Percentiles rank a stretch among this genome's conserved stretches.
Evolutionary conservation across 805 yeast species (phyloP).

Genomic region (Candida silvicultrix): DNA sequence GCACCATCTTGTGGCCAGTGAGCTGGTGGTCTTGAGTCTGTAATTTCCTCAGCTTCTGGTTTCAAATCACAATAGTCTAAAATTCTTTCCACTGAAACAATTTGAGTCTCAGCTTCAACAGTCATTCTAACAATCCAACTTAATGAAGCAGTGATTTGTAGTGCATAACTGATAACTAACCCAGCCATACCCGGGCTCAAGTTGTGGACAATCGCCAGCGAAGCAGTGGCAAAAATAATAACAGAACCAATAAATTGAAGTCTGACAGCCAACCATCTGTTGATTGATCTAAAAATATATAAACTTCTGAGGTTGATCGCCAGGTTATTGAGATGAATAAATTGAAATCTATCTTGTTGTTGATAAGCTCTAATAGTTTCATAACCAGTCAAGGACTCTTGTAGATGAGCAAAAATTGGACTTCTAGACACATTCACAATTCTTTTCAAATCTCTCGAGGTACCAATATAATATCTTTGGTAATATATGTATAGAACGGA

Average conservation of each 20-base stretch:
- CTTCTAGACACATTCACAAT: slow-evolving; percentile 61
- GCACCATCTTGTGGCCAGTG: slow-evolving; percentile 53
- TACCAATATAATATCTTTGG: slow-evolving; percentile 61
- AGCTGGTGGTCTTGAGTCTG: slow-evolving; percentile 39
- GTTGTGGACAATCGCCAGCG: slow-evolving; percentile 38
- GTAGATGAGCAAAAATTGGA: slow-evolving; percentile 78
- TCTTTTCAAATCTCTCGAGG: slow-evolving; percentile 76
- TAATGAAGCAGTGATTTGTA: slow-evolving; percentile 48
- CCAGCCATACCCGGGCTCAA: slow-evolving; percentile 58
- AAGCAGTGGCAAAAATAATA: slow-evolving; percentile 45
- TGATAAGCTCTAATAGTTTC: slow-evolving; percentile 73
- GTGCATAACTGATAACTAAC: slow-evolving; percentile 56
- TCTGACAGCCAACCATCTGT: slow-evolving; percentile 62
- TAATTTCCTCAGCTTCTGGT: slow-evolving; percentile 40
- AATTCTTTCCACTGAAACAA: slow-evolving; percentile 64
- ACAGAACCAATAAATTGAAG: slow-evolving; percentile 55
- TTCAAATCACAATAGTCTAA: slow-evolving; percentile 47
- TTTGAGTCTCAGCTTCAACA: slow-evolving; percentile 57
- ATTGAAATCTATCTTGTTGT: slow-evolving; percentile 58
- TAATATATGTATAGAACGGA: slow-evolving; percentile 60
- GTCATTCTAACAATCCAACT: slow-evolving; percentile 52
- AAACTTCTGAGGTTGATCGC: slow-evolving; percentile 81
- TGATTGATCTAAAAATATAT: slow-evolving; percentile 53
- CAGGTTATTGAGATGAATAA: slow-evolving; percentile 54
- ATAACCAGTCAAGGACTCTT: slow-evolving; percentile 74